Percentiles rank a stretch among this genome's conserved stretches.
Conservation (phyloP, 495 filamentous ascomycete genomes). For the Penicillium arizonense region DNA sequence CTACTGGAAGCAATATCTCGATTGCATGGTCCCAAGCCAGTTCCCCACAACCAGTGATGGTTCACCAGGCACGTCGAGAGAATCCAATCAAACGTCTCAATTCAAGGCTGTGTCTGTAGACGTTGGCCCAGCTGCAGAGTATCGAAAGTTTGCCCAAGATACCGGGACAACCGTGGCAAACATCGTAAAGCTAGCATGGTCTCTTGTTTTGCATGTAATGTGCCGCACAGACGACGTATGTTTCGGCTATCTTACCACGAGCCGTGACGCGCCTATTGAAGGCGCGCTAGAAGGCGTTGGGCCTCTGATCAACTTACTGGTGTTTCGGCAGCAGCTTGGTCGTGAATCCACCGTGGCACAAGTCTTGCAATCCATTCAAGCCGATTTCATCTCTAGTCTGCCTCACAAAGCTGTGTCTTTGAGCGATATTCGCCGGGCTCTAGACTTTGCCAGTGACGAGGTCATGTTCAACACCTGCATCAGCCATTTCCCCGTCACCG, state of each 20-base stretch:
- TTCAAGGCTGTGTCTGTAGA: neutral
- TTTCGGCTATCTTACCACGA: neutral
- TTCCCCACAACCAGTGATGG: neutral
- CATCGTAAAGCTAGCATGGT: neutral
- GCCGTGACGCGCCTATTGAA: neutral
- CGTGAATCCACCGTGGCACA: neutral
- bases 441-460: neutral
- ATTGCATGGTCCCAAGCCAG: neutral
- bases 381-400: neutral
- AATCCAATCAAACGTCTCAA: neutral
- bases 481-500: neutral
- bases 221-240: neutral
- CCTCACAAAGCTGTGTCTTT: neutral
- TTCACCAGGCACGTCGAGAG: neutral
- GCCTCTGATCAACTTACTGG: neutral
- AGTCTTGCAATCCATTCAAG: neutral
- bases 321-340: neutral
- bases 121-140: neutral
- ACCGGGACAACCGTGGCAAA: neutral
- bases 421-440: neutral
- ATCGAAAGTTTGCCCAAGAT: neutral
- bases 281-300: neutral
- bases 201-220: neutral
- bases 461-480: neutral
- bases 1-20: neutral